Conservation (phyloP, 2,329 filamentous ascomycete species). For the Aspergillus uvarum region DNA sequence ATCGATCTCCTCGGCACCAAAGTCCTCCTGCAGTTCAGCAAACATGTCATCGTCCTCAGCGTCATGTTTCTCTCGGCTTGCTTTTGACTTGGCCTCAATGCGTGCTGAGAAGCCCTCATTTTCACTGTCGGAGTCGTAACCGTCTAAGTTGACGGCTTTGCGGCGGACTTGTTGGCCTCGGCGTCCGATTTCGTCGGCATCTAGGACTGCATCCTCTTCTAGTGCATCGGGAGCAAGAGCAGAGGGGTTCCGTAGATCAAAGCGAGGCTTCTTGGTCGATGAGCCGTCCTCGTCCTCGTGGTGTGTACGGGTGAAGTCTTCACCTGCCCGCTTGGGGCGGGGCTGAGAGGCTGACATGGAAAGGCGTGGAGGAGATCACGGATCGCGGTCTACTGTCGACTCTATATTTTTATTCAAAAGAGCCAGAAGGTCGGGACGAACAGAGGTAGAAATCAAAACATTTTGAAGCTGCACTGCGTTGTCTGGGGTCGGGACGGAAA, state of each 20-base stretch:
- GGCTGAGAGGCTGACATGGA: constrained; percentile 63
- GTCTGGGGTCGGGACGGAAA: constrained; percentile 43
- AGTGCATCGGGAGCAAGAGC: constrained; percentile 79
- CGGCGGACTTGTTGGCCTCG: constrained; percentile 74
- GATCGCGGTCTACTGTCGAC: neutral
- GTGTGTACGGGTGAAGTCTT: constrained; percentile 75
- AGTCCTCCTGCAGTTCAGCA: constrained; percentile 64
- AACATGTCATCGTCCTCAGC: constrained; percentile 74
- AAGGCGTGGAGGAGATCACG: neutral
- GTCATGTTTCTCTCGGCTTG: constrained; percentile 34
- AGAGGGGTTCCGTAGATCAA: constrained; percentile 92
- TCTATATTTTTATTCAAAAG: neutral
- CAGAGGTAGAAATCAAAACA: neutral
- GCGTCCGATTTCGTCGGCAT: constrained; percentile 87
- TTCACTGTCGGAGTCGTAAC: constrained; percentile 90
- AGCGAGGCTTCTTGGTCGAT: constrained; percentile 74
- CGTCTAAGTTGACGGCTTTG: constrained; percentile 92
- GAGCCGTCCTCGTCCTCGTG: constrained; percentile 54
- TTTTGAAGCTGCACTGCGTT: constrained; percentile 3
- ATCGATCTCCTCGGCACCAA: constrained; percentile 54
- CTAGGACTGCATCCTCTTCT: constrained; percentile 73
- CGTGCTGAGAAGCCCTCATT: constrained; percentile 84
- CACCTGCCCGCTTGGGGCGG: constrained; percentile 78
- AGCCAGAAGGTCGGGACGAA: neutral
- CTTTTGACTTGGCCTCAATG: constrained; percentile 59